Conservation (phyloP, 2,329 filamentous ascomycete species). For the Sporothrix curviconia region DNA sequence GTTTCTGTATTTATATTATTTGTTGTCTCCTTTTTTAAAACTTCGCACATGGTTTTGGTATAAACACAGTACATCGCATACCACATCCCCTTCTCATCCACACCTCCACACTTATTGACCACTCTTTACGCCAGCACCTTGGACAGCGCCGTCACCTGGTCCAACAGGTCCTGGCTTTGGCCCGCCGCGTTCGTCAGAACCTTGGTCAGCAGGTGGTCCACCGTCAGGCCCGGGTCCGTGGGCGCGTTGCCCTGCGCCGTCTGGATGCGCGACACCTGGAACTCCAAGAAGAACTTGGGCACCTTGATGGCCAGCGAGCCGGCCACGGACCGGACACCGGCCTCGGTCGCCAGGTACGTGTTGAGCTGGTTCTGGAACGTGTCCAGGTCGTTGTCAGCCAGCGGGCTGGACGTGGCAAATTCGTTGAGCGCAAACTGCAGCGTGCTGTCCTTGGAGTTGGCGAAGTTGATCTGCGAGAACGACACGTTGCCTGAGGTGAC, state of each 20-base stretch:
- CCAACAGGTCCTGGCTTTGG: slow-evolving; percentile 42
- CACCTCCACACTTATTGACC: neutral
- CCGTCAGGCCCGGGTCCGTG: slow-evolving; percentile 43
- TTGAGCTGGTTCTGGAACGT: slow-evolving; percentile 48
- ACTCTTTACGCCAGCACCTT: slow-evolving; percentile 19
- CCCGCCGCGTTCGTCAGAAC: slow-evolving; percentile 48
- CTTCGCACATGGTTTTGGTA: neutral
- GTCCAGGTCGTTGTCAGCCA: slow-evolving; percentile 43
- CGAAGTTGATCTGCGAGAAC: slow-evolving; percentile 53
- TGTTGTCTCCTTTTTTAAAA: neutral
- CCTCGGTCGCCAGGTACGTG: slow-evolving; percentile 54
- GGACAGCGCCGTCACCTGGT: slow-evolving; percentile 44
- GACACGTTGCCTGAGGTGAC: slow-evolving; percentile 43
- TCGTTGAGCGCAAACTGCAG: slow-evolving; percentile 47
- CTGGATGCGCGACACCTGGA: slow-evolving; percentile 53
- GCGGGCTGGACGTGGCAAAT: slow-evolving; percentile 45
- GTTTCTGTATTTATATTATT: neutral
- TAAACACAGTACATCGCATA: neutral
- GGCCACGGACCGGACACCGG: slow-evolving; percentile 47
- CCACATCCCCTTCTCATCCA: neutral
- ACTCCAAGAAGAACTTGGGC: slow-evolving; percentile 56
- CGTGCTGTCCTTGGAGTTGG: slow-evolving; percentile 39
- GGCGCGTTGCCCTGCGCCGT: slow-evolving; percentile 52
- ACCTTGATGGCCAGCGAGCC: slow-evolving; percentile 52
- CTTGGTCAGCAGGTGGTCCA: slow-evolving; percentile 52